phyloP scores from a whole-genome alignment of 176 grass and related monocot species.

The Chrysopogon serrulatus region DNA sequence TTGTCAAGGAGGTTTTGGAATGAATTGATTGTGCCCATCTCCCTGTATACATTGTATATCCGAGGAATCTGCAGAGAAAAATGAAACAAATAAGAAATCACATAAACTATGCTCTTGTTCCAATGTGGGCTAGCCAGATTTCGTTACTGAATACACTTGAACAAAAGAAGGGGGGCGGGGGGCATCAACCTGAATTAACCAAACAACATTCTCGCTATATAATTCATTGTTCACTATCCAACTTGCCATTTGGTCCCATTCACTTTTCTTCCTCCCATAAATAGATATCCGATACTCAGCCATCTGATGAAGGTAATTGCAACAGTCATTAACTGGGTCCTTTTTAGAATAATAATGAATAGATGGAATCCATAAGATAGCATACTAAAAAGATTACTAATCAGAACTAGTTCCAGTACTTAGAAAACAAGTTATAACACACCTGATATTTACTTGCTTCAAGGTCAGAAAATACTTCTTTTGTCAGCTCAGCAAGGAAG shows the following conservation, averaged over 20 bases:
- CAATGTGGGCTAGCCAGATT: neutral
- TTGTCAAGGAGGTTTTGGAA: slow-evolving; percentile 97
- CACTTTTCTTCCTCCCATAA: slow-evolving; percentile 98
- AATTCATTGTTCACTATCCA: slow-evolving; percentile 98
- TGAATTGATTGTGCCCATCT: slow-evolving; percentile 92
- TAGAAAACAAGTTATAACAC: neutral
- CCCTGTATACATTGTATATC: slow-evolving; percentile 94
- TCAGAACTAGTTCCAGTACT: neutral
- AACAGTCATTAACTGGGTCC: neutral
- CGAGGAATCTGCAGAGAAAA: slow-evolving; percentile 72
- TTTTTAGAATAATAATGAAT: neutral
- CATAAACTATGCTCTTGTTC: neutral
- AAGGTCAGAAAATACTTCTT: slow-evolving; percentile 91
- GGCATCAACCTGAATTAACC: slow-evolving; percentile 86
- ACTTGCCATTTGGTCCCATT: slow-evolving; percentile 97
- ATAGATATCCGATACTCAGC: slow-evolving; percentile 93
- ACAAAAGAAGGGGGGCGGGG: neutral
- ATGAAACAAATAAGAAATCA: neutral
- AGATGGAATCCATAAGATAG: neutral
- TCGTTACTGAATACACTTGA: neutral
- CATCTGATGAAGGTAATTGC: slow-evolving; percentile 51
- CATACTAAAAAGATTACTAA: neutral
- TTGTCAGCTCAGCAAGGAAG: slow-evolving; percentile 86
- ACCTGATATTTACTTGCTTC: slow-evolving; percentile 99
- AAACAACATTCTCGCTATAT: slow-evolving; percentile 95